Conservation (phyloP, 257 asterid genomes). For the Przewalskia tangutica region DNA sequence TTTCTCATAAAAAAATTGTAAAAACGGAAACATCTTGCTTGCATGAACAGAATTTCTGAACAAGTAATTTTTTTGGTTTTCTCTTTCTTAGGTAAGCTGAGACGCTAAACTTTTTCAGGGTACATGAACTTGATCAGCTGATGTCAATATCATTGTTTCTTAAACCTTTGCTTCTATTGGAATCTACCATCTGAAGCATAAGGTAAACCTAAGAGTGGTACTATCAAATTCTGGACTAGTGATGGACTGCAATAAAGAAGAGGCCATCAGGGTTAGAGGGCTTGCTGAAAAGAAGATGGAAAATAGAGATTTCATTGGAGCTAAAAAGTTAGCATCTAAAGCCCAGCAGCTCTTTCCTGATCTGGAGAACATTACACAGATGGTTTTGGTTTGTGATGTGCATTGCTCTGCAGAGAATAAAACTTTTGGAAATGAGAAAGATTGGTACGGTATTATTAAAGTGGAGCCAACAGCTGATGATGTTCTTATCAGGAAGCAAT, state of each 20-base stretch:
- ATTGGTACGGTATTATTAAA: constrained; percentile 48
- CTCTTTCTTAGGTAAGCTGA: background rate
- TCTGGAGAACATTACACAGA: constrained; percentile 25
- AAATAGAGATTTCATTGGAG: constrained; percentile 34
- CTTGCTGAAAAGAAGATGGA: constrained; percentile 43
- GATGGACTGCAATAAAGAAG: constrained; percentile 44
- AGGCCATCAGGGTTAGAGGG: constrained; percentile 34
- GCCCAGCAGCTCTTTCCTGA: constrained; percentile 39
- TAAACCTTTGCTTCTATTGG: background rate
- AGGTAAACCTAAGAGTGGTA: background rate
- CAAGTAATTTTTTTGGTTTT: background rate
- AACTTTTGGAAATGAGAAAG: constrained; percentile 23
- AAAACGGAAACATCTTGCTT: background rate
- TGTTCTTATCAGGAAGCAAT: constrained; percentile 31
- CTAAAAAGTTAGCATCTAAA: constrained; percentile 23
- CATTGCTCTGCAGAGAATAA: constrained; percentile 34
- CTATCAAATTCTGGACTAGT: background rate
- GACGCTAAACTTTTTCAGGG: background rate
- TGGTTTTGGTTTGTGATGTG: constrained; percentile 50
- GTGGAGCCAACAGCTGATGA: constrained; percentile 42
- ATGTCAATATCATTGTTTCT: background rate
- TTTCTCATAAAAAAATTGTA: background rate
- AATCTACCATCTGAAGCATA: background rate
- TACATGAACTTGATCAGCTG: background rate
- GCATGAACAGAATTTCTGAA: background rate